Percentiles rank a stretch among this genome's conserved stretches.
Evolutionary conservation across 805 yeast genomes (phyloP).

Genomic region (Yarrowia sp.): DNA sequence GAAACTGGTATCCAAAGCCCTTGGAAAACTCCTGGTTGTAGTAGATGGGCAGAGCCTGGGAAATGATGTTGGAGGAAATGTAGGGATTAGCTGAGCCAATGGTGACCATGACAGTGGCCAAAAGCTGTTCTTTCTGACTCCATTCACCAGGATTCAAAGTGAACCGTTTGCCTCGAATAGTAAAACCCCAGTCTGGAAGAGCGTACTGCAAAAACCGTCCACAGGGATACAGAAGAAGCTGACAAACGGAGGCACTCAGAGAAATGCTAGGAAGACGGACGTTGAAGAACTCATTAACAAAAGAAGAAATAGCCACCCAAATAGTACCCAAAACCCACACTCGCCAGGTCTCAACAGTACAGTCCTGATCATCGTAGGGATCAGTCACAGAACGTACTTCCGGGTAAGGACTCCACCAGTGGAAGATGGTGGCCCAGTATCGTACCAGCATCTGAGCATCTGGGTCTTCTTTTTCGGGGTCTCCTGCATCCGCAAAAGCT

Average conservation of each 20-base stretch:
- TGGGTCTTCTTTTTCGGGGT: neutral
- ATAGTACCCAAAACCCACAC: neutral
- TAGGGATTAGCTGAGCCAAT: neutral
- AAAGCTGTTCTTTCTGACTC: neutral
- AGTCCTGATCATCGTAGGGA: neutral
- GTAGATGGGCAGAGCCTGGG: neutral
- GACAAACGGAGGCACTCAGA: neutral
- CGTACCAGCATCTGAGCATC: neutral
- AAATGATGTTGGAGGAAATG: neutral
- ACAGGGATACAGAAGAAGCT: neutral
- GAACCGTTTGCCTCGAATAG: neutral
- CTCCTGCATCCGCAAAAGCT: neutral
- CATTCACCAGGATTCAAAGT: neutral
- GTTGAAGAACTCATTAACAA: neutral
- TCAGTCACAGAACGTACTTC: neutral
- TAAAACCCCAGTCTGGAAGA: neutral
- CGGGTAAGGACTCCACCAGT: neutral
- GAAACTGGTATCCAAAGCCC: neutral
- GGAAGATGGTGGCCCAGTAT: neutral
- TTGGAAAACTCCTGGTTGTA: neutral
- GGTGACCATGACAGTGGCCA: neutral
- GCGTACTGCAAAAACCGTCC: neutral
- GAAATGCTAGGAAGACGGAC: neutral
- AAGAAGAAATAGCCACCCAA: neutral
- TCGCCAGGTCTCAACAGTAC: neutral